Conservation (phyloP, 805 yeast genomes). For the Lipomyces spencermartinsiae region DNA sequence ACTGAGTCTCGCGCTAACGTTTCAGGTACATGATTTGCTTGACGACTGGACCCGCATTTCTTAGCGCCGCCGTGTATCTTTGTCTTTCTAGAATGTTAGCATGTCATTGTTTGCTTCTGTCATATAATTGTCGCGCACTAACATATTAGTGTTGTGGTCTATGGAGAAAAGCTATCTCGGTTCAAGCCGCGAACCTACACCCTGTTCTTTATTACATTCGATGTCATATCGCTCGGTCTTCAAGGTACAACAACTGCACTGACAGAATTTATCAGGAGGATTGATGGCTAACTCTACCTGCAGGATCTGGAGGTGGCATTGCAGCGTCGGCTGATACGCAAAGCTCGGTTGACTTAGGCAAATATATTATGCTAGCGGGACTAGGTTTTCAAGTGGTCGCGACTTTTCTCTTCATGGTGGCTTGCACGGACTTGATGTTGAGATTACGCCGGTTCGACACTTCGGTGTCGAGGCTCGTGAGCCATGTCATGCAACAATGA, state of each 20-base stretch:
- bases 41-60: constrained; percentile 10
- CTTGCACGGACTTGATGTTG: neutral
- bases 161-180: constrained; percentile 7
- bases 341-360: neutral
- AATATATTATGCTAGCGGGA: constrained; percentile 7
- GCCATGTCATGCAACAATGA: neutral
- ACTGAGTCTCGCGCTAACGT: neutral
- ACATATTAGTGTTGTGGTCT: neutral
- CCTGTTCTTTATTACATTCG: constrained; percentile 1
- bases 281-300: neutral
- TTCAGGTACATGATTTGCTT: neutral
- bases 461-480: neutral
- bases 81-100: constrained; percentile 10
- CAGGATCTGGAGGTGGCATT: constrained; percentile 9
- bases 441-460: neutral
- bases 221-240: constrained; percentile 3
- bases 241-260: constrained; percentile 6
- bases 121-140: constrained; percentile 1
- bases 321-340: constrained; percentile 8
- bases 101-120: neutral
- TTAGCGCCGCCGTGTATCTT: constrained; percentile 8
- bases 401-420: neutral
- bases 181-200: constrained; percentile 11
- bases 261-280: too few species aligned
- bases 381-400: constrained; percentile 1